Evolutionary conservation across 2,329 filamentous ascomycete genomes (phyloP).

Genomic region (Microdochium nivale): DNA sequence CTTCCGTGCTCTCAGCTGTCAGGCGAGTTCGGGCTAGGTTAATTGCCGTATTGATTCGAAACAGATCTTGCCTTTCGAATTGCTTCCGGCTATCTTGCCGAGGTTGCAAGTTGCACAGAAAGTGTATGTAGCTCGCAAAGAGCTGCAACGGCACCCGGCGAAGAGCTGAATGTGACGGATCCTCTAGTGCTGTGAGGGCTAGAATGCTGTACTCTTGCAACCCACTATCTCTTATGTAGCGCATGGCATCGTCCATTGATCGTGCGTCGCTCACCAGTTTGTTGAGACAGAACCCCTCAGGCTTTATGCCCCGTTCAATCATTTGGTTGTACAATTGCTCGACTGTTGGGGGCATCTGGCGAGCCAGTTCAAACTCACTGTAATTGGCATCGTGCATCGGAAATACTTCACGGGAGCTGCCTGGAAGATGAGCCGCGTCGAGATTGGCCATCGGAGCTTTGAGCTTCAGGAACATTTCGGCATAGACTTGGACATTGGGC

Average conservation of each 20-base stretch:
- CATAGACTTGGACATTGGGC: constrained; percentile 35
- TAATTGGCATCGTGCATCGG: constrained; percentile 48
- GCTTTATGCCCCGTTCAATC: constrained; percentile 36
- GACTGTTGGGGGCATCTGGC: constrained; percentile 51
- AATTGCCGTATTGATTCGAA: constrained; percentile 24
- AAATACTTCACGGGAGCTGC: constrained; percentile 48
- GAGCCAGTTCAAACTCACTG: constrained; percentile 56
- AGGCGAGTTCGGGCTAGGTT: constrained; percentile 19
- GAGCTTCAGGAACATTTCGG: constrained; percentile 53
- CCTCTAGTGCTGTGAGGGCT: constrained; percentile 9
- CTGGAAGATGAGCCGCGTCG: constrained; percentile 35
- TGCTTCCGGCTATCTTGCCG: constrained; percentile 9
- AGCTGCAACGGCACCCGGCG: constrained; percentile 22
- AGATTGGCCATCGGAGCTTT: constrained; percentile 21
- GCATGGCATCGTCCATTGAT: constrained; percentile 34
- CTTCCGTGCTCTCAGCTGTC: constrained; percentile 12
- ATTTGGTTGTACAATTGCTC: constrained; percentile 52
- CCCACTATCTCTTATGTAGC: constrained; percentile 39
- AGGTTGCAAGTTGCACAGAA: constrained; percentile 36
- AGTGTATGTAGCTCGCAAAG: constrained; percentile 41
- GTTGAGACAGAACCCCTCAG: constrained; percentile 39
- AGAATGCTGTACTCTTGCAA: constrained; percentile 12
- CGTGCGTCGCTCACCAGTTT: constrained; percentile 46
- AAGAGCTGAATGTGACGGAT: constrained; percentile 12
- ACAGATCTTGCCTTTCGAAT: constrained; percentile 11